These are phyloP conservation scores for Ogataea neopini DNA, from an alignment of 805 yeast species.

Conservation along the genomic window DNA sequence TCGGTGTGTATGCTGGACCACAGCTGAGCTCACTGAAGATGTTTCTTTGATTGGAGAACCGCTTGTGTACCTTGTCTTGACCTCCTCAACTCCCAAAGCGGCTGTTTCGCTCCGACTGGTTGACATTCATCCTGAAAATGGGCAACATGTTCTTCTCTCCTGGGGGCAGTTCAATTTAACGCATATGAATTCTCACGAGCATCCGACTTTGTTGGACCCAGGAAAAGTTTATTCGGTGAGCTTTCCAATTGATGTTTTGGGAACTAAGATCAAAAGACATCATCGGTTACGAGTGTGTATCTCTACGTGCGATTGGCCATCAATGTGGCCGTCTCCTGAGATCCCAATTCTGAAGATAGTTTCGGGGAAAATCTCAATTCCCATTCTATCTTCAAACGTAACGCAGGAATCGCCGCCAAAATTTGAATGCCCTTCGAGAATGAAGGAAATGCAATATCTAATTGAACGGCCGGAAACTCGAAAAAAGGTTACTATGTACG, in stretches of 20 bases:
- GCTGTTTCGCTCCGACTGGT: conserved; percentile 39
- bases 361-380: conserved; percentile 32
- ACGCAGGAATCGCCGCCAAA: background rate
- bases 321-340: conserved; percentile 45
- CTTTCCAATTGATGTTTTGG: conserved; percentile 41
- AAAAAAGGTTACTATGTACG: conserved; percentile 27
- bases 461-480: conserved; percentile 26
- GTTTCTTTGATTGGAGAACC: conserved; percentile 40
- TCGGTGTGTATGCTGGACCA: conserved; percentile 38
- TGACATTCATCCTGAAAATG: conserved; percentile 37
- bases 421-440: background rate
- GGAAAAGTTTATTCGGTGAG: conserved; percentile 34
- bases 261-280: conserved; percentile 35
- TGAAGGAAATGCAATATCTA: conserved; percentile 22
- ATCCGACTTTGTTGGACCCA: conserved; percentile 35
- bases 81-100: conserved; percentile 38
- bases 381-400: conserved; percentile 14
- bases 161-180: conserved; percentile 46
- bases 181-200: conserved; percentile 41
- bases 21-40: conserved; percentile 27
- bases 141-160: conserved; percentile 38
- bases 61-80: conserved; percentile 28
- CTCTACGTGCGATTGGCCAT: conserved; percentile 48
- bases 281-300: conserved; percentile 41
- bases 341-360: conserved; percentile 37